Conservation (phyloP, 225 moss, liverwort and hornwort genomes). For the Rhytidiadelphus loreus region DNA sequence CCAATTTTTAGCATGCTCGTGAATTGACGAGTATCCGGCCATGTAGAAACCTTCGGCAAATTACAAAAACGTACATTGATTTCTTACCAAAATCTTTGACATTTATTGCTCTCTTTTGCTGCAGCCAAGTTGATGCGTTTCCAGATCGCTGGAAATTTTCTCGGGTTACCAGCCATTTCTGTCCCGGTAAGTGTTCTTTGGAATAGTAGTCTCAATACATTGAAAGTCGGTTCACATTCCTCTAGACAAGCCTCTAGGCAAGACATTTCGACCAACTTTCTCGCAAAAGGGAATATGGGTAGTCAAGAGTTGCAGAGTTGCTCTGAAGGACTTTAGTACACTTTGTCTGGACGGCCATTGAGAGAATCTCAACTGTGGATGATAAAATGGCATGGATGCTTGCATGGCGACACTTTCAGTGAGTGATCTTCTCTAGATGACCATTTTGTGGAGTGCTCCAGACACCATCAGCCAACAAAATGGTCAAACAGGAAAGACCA, state of each 20-base stretch:
- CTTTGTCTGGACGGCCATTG: no score
- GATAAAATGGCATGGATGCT: not conserved
- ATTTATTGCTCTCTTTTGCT: not conserved
- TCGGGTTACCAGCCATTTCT: slow-evolving; percentile 77
- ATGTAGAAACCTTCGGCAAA: not conserved
- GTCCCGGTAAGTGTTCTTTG: slow-evolving; percentile 47
- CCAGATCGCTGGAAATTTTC: slow-evolving; percentile 80
- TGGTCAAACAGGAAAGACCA: not conserved
- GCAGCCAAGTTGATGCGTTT: slow-evolving; percentile 96
- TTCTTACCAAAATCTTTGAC: not conserved
- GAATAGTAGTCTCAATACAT: not conserved
- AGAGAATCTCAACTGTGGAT: not conserved
- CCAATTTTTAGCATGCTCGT: not conserved
- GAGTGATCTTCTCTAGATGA: not conserved
- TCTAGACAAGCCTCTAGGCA: not conserved
- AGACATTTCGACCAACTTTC: not conserved
- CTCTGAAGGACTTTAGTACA: not conserved
- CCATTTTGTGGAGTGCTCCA: not conserved
- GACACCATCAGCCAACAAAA: not conserved
- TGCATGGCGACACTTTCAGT: not conserved
- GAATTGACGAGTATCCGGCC: not conserved
- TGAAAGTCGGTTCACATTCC: not conserved
- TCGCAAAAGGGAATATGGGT: not conserved
- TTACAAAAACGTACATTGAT: not conserved
- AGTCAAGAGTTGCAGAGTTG: not conserved